Evolutionary conservation across 805 yeast species (phyloP).

Genomic region (Candida succiphila): DNA sequence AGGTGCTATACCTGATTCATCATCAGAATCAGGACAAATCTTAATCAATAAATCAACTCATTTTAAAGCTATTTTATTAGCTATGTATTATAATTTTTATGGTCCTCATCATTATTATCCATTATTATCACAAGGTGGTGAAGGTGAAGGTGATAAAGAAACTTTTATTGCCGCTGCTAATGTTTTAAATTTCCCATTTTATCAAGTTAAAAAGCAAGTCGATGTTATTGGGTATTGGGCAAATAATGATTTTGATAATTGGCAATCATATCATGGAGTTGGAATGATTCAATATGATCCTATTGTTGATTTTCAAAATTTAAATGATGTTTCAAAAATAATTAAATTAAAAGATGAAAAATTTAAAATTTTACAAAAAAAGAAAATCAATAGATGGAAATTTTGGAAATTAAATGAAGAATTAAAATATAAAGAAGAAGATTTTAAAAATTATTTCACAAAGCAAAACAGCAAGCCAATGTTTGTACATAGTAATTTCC

Average conservation of each 20-base stretch:
- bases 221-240: slow-evolving; percentile 39
- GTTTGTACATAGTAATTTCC: slow-evolving; percentile 45
- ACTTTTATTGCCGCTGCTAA: slow-evolving; percentile 46
- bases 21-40: slow-evolving; percentile 49
- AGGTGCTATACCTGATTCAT: slow-evolving; percentile 43
- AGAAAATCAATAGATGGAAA: slow-evolving; percentile 4
- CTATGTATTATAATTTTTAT: slow-evolving; percentile 42
- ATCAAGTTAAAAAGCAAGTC: slow-evolving; percentile 40
- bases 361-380: slow-evolving; percentile 2
- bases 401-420: slow-evolving; percentile 7
- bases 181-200: slow-evolving; percentile 30
- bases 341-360: slow-evolving; percentile 4
- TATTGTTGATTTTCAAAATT: slow-evolving; percentile 25
- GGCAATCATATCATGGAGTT: slow-evolving; percentile 31
- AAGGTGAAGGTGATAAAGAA: slow-evolving; percentile 53
- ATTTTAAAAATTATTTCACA: slow-evolving; percentile 12
- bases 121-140: slow-evolving; percentile 34
- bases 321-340: slow-evolving; percentile 10
- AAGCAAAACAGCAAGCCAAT: slow-evolving; percentile 18
- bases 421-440: slow-evolving; percentile 7
- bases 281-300: slow-evolving; percentile 54
- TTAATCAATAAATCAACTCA: slow-evolving; percentile 39
- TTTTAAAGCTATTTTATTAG: slow-evolving; percentile 33
- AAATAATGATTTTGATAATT: slow-evolving; percentile 6
- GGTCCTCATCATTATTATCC: slow-evolving; percentile 41